Evolutionary conservation across 345 rosid species (phyloP), one percentile per base, ranked within the genome.

Genomic region (Clausena lansium): DNA sequence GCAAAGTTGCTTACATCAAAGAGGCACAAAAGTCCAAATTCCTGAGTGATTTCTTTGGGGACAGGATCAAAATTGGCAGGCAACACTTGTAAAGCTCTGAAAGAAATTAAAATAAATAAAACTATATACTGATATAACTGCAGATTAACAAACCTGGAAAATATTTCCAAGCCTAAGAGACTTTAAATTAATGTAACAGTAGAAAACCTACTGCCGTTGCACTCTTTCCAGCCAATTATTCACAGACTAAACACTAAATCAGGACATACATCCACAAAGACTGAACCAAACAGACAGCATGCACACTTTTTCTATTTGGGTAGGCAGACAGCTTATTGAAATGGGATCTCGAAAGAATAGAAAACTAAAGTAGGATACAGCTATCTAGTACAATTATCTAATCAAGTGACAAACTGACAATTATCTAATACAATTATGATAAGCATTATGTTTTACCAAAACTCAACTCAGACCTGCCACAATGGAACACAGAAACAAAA

Each of bases 11-110:
- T 88, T 84, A 90, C 98, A 81, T 92, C 93, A 85, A 47, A 79
- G 67, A 94, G 99, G 74, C 82, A 74, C 73, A 92, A 77, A 78
- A 96, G 86, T 77, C 91, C 92, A 87, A 92, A 88, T n/a, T 86
- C 92, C 80, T 78, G 83, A 24, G 83, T 85, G 81, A 96, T 81
- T 77, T 86, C 94, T 83, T 80, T 75, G 75, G 97, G 99, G 77
- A 96, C 81, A 54, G 97, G 97, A 88, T 96, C 99, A 79, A 94
- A 75, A 83, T 84, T 73, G 54, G 69, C 78, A 47, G 84, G 86
- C 84, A 94, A 87, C 61, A 78, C 77, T 75, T 76, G 89, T 75
- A 96, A 84, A 67, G 86, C 94, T 76, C 99, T 96, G 88, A 28
- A 58, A 75, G 58, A 83, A 13, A 76, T 70, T 28, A 83, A 39